phyloP scores from a whole-genome alignment of 768 basidiomycete genomes.

The Favolaschia claudopus region DNA sequence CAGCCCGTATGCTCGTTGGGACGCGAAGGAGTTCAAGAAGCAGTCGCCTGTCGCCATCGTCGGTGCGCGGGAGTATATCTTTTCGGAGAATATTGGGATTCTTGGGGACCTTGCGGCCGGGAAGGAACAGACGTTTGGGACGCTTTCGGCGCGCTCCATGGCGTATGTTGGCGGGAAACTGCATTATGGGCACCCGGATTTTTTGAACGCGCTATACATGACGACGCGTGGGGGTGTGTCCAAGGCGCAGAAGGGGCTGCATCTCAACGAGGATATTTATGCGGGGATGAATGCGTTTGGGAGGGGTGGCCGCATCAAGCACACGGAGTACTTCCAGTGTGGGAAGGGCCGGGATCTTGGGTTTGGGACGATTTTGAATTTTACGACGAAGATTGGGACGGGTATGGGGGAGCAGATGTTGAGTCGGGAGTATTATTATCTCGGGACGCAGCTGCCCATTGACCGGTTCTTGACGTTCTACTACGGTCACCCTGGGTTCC shows the following conservation, averaged over 20 bases:
- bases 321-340: slow-evolving; percentile 99
- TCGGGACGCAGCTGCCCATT: slow-evolving; percentile 97
- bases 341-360: slow-evolving; percentile 99
- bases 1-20: slow-evolving; percentile 93
- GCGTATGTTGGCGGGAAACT: slow-evolving; percentile 98
- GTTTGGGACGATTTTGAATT: slow-evolving; percentile 98
- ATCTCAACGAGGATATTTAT: slow-evolving; percentile 99
- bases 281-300: slow-evolving; percentile 99
- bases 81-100: slow-evolving; percentile 99
- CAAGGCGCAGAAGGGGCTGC: slow-evolving; percentile 99
- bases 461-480: slow-evolving; percentile 99
- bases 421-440: slow-evolving; percentile 97
- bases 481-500: slow-evolving; percentile 99
- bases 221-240: slow-evolving; percentile 97
- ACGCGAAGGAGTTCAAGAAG: slow-evolving; percentile 86
- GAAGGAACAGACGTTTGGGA: slow-evolving; percentile 99
- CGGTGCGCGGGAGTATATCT: slow-evolving; percentile 99
- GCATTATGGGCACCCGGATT: slow-evolving; percentile 99
- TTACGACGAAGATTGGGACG: slow-evolving; percentile 99
- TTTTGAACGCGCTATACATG: slow-evolving; percentile 98
- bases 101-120: slow-evolving; percentile 98
- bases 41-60: slow-evolving; percentile 94
- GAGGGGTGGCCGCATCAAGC: slow-evolving; percentile 96
- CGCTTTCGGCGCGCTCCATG: slow-evolving; percentile 91
- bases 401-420: slow-evolving; percentile 99